These are phyloP conservation scores for Lichtheimia ramosa DNA, from an alignment of 371 early-diverging fungal genomes.

Conservation along the genomic window DNA sequence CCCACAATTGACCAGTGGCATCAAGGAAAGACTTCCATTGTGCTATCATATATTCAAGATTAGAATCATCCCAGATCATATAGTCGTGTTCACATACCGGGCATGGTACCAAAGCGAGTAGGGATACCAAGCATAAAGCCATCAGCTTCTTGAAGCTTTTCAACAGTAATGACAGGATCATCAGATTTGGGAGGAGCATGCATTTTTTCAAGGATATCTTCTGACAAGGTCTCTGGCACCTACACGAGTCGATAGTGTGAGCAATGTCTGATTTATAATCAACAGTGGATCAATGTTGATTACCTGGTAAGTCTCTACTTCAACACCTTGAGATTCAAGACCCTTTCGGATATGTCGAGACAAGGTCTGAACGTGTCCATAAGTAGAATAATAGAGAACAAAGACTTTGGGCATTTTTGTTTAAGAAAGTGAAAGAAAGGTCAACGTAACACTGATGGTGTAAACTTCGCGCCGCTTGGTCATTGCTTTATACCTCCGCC, in stretches of 20 bases:
- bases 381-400: conserved; percentile 66
- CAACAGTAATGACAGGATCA: conserved; percentile 63
- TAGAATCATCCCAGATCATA: no score
- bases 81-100: conserved; percentile 12
- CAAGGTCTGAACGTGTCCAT: conserved; percentile 68
- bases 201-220: conserved; percentile 69
- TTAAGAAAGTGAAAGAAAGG: neutral
- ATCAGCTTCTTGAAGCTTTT: conserved; percentile 67
- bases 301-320: conserved; percentile 59
- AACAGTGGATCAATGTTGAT: neutral
- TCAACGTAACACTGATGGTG: neutral
- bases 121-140: conserved; percentile 79
- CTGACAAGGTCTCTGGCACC: conserved; percentile 66
- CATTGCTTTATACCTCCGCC: no score
- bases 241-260: neutral
- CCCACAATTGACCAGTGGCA: conserved; percentile 70
- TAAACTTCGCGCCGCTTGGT: no score
- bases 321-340: conserved; percentile 47
- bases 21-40: conserved; percentile 69
- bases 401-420: conserved; percentile 38
- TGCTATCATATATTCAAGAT: conserved; percentile 28
- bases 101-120: conserved; percentile 64
- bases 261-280: neutral
- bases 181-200: conserved; percentile 62
- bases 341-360: conserved; percentile 63